Evolutionary conservation across 192 early-diverging fungal species (phyloP).

Genomic region (Mortierella alpina): DNA sequence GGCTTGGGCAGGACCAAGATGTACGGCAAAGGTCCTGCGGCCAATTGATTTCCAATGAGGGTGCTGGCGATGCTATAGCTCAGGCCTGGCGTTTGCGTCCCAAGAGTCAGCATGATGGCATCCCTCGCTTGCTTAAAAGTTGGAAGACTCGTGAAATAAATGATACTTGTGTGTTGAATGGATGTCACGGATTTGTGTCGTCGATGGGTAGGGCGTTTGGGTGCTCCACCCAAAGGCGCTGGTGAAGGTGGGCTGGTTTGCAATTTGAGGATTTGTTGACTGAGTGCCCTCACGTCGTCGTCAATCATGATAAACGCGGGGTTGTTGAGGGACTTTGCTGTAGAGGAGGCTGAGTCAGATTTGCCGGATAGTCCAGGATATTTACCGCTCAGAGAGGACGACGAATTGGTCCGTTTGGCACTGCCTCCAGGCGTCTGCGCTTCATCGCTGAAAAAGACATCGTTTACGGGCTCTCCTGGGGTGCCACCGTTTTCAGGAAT

Average conservation of each 20-base stretch:
- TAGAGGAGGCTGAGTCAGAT: neutral
- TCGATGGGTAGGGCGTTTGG: slow-evolving; percentile 33
- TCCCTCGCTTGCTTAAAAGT: slow-evolving; percentile 65
- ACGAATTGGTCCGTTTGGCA: slow-evolving; percentile 31
- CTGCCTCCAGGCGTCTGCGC: slow-evolving; percentile 2
- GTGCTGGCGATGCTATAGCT: slow-evolving; percentile 26
- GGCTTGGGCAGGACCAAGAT: slow-evolving; percentile 72
- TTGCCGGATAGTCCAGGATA: neutral
- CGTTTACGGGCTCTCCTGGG: neutral
- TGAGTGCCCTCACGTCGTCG: slow-evolving; percentile 63
- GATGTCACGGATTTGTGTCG: slow-evolving; percentile 28
- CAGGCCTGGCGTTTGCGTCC: slow-evolving; percentile 25
- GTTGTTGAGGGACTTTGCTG: slow-evolving; percentile 18
- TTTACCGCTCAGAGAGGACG: slow-evolving; percentile 21
- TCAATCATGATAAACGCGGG: slow-evolving; percentile 70
- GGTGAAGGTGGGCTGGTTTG: slow-evolving; percentile 27
- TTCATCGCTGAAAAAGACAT: slow-evolving; percentile 1
- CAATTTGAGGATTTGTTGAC: slow-evolving; percentile 59
- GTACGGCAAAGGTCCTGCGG: slow-evolving; percentile 53
- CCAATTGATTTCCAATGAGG: slow-evolving; percentile 5
- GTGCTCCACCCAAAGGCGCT: slow-evolving; percentile 19
- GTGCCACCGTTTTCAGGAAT: neutral
- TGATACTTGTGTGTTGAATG: slow-evolving; percentile 61
- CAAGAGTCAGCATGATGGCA: slow-evolving; percentile 52
- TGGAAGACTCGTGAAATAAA: slow-evolving; percentile 66